Evolutionary conservation across 1,284 basidiomycete genomes (phyloP), one percentile per base, ranked within the genome.

Genomic region (Ustilago cynodontis): DNA sequence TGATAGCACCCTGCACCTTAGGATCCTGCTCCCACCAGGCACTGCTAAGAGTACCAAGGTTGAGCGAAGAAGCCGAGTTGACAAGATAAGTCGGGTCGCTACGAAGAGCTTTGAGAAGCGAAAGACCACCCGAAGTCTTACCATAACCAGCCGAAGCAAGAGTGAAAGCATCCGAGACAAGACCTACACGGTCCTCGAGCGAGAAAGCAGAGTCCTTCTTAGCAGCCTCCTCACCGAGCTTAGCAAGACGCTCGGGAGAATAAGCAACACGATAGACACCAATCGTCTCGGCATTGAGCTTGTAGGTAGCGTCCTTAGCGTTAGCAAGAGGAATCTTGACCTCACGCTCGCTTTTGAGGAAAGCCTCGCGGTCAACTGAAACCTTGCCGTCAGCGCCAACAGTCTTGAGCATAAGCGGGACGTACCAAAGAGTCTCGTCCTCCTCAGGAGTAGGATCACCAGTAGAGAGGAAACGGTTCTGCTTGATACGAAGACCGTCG

Each of bases 231-330:
- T 89, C 87, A 14, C 93, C 94, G 68, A 98, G 93, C 84, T 91
- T 91, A 39, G 88, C 88, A 22, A 97, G 89, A 39, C 93, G 90
- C 80, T 93, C 92, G 33, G 93, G 90, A 18, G 92, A 90, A 87
- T 99, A 99, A 29, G 92, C 88, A 35, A 97, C 94, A 55, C 95
- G 93, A 86, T 92, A 98, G 81, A 97, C 93, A 79, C 95, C 95
- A 62, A 91, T 90, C 1, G 94, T 95, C 60, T 92, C 92, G 16
- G 92, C 92, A 85, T 98, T 99, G 69, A 99, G 88, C 87, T 98
- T 97, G 87, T 88, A 90, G 87, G 91, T 71, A 26, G 63, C 51
- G 31, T 80, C 92, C 26, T 91, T 89, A 82, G 90, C 91, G 85
- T 87, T 90, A 35, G 80, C 67, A 35, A 98, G 84, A 22, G 90